Conservation (phyloP, 2,329 filamentous ascomycete species). For the Apiospora phragmitis region DNA sequence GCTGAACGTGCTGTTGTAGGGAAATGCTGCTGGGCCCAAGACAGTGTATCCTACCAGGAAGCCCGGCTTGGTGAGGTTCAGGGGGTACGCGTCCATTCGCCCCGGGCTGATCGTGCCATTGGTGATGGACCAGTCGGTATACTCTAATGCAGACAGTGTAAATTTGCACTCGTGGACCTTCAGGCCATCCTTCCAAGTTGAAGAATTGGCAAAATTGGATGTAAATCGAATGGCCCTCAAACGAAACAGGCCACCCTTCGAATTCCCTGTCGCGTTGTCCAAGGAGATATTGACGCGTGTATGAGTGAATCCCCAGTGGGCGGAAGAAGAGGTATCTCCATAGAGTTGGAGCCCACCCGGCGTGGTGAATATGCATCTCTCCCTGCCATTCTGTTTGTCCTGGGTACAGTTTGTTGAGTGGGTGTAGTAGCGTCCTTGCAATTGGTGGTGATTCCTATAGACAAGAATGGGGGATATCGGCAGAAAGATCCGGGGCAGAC, state of each 20-base stretch:
- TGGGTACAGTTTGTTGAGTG: neutral
- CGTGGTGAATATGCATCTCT: neutral
- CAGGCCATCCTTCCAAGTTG: neutral
- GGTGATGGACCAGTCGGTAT: neutral
- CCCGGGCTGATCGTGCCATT: neutral
- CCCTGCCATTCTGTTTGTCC: neutral
- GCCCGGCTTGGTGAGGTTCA: neutral
- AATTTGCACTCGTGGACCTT: neutral
- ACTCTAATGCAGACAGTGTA: neutral
- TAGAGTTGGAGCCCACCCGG: neutral
- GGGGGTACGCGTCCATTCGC: neutral
- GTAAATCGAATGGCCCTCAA: neutral
- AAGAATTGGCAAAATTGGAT: neutral
- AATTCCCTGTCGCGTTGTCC: neutral
- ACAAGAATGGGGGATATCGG: neutral
- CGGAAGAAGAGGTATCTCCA: neutral
- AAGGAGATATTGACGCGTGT: neutral
- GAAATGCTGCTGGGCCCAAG: neutral
- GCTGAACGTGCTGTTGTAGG: neutral
- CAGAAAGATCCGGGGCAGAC: neutral
- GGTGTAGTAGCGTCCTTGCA: neutral
- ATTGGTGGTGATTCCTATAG: neutral
- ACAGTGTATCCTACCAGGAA: neutral
- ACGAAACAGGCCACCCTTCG: neutral
- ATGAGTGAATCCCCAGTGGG: neutral